A percentile compares a stretch with the other conserved stretches of the same genome.
Conservation (phyloP, 1,284 basidiomycete species). For the Ceratobasidium papillatum region DNA sequence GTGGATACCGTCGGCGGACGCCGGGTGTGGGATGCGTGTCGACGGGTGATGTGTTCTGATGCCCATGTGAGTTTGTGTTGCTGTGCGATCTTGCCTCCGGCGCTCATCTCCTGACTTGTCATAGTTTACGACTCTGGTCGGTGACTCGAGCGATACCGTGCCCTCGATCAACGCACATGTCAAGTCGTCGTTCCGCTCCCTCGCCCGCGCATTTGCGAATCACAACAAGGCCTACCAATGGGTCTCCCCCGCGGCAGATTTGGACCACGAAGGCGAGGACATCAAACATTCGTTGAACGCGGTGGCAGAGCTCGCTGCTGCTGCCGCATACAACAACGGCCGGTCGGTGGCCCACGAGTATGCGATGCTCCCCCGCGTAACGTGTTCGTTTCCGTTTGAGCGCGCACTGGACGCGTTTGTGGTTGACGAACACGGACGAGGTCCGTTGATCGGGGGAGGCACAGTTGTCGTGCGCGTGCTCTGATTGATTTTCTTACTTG, state of each 20-base stretch:
- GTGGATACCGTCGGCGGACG: constrained; percentile 83
- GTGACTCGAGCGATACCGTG: constrained; percentile 62
- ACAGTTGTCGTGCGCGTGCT: constrained; percentile 27
- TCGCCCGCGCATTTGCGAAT: constrained; percentile 56
- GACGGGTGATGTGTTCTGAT: constrained; percentile 62
- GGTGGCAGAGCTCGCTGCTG: constrained; percentile 60
- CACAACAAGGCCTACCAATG: constrained; percentile 65
- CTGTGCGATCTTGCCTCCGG: neutral
- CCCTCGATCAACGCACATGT: constrained; percentile 76
- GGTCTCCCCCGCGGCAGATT: constrained; percentile 74
- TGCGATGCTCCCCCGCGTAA: constrained; percentile 45
- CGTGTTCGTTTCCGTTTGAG: constrained; percentile 54
- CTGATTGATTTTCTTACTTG: neutral
- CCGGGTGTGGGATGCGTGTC: constrained; percentile 75
- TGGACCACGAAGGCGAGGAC: constrained; percentile 81
- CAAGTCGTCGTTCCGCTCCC: constrained; percentile 70
- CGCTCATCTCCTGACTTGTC: constrained; percentile 48
- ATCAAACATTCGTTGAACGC: constrained; percentile 69
- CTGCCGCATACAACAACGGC: constrained; percentile 8
- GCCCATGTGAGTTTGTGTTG: constrained; percentile 51
- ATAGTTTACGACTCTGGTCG: constrained; percentile 79
- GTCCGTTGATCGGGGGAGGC: constrained; percentile 26
- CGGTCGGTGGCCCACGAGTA: neutral
- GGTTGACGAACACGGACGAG: constrained; percentile 13
- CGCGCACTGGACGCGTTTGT: constrained; percentile 54